Percentiles rank a stretch among this genome's conserved stretches.
Conservation (phyloP, 2,329 filamentous ascomycete genomes). For the Purpureocillium takamizusanense region DNA sequence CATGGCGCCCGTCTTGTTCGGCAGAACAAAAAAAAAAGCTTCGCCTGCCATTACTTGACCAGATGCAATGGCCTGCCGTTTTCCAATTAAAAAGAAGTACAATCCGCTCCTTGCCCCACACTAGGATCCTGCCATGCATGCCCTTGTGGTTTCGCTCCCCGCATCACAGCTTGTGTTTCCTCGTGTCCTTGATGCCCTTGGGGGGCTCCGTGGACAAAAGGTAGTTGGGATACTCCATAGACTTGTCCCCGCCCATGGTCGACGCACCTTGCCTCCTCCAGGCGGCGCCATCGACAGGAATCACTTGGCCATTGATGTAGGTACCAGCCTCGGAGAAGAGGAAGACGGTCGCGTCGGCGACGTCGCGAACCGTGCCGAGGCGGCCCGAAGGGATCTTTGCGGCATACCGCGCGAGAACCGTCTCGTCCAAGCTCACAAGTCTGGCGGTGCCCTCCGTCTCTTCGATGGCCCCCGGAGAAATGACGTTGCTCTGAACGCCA, state of each 20-base stretch:
- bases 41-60: no score
- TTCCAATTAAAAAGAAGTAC: no score
- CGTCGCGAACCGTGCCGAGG: constrained; percentile 73
- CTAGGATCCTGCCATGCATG: no score
- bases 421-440: constrained; percentile 33
- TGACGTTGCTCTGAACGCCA: constrained; percentile 80
- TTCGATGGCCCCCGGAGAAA: constrained; percentile 78
- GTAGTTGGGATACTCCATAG: constrained; percentile 45
- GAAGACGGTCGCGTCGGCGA: constrained; percentile 86
- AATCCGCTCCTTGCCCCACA: no score
- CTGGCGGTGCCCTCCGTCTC: constrained; percentile 75
- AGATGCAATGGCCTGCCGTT: no score
- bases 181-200: constrained; percentile 20
- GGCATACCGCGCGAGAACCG: constrained; percentile 21
- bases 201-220: constrained; percentile 25
- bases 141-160: background rate
- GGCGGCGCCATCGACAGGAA: constrained; percentile 62
- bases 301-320: constrained; percentile 73
- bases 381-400: constrained; percentile 62
- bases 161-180: constrained; percentile 31
- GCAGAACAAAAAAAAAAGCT: no score
- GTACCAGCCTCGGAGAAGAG: constrained; percentile 79
- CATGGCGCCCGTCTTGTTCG: no score
- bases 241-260: constrained; percentile 35
- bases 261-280: constrained; percentile 43